Percentiles rank a stretch among this genome's conserved stretches.
Conservation (phyloP, 2,329 filamentous ascomycete species). For the Claviceps africana region DNA sequence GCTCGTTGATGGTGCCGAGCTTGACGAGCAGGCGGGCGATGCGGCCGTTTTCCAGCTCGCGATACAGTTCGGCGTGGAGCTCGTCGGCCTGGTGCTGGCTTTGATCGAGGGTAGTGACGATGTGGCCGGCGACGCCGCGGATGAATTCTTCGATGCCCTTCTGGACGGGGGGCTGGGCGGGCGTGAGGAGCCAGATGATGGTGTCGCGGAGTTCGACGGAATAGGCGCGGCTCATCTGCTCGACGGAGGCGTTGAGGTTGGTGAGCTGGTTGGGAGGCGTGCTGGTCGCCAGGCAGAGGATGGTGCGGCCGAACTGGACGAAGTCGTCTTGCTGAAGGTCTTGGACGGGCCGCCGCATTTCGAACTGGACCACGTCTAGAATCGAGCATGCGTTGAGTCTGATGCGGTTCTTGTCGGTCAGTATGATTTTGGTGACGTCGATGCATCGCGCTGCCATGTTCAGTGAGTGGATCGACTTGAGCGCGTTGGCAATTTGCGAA, state of each 20-base stretch:
- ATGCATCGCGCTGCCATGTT: constrained; percentile 77
- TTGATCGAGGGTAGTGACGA: constrained; percentile 62
- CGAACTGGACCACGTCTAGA: constrained; percentile 76
- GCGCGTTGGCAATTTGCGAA: constrained; percentile 75
- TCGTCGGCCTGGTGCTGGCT: constrained; percentile 69
- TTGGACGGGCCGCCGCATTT: constrained; percentile 49
- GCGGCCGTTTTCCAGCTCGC: constrained; percentile 82
- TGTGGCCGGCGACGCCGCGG: constrained; percentile 61
- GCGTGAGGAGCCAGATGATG: constrained; percentile 66
- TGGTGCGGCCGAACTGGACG: constrained; percentile 65
- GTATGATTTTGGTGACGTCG: constrained; percentile 73
- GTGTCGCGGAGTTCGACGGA: constrained; percentile 66
- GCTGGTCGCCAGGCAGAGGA: constrained; percentile 69
- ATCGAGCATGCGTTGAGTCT: constrained; percentile 80
- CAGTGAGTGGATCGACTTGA: constrained; percentile 70
- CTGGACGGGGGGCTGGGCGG: constrained; percentile 36
- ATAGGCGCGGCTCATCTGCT: constrained; percentile 64
- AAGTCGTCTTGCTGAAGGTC: constrained; percentile 86
- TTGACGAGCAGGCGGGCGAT: constrained; percentile 69
- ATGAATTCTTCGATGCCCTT: constrained; percentile 74
- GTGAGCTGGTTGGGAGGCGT: constrained; percentile 37
- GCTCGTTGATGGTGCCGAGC: constrained; percentile 76
- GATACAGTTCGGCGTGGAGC: constrained; percentile 54
- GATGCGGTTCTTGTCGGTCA: constrained; percentile 83
- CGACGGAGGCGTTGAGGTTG: constrained; percentile 57